phyloP scores from a whole-genome alignment of 2,329 filamentous ascomycete species.

The Graphilbum sp. region DNA sequence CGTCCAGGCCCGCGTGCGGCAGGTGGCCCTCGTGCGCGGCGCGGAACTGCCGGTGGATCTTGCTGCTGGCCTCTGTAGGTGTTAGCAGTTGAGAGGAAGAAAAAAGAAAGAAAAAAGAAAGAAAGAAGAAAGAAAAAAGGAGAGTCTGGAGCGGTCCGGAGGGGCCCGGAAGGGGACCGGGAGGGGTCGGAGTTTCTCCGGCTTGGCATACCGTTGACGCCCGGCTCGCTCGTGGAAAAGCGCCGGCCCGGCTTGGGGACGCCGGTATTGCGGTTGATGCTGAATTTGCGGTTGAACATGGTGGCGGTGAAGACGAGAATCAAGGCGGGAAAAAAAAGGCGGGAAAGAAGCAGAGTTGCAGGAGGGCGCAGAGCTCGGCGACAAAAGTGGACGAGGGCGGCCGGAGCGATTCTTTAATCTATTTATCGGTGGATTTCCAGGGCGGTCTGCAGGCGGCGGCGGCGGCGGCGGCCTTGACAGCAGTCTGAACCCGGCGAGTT shows the following conservation, averaged over 20 bases:
- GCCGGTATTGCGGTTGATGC: constrained; percentile 50
- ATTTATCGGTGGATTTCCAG: too few relatives aligned
- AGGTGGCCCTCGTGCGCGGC: constrained; percentile 81
- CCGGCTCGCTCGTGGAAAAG: constrained; percentile 43
- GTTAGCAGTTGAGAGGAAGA: too few relatives aligned
- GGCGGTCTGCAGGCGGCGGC: too few relatives aligned
- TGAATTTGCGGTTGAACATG: constrained; percentile 45
- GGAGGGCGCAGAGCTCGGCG: too few relatives aligned
- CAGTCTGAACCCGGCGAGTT: too few relatives aligned
- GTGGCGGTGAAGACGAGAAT: constrained; percentile 6
- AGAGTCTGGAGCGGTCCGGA: too few relatives aligned
- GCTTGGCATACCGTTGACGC: constrained; percentile 31
- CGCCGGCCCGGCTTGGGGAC: constrained; percentile 38
- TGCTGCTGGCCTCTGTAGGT: constrained; percentile 56
- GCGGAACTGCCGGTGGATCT: constrained; percentile 79
- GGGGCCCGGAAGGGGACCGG: too few relatives aligned
- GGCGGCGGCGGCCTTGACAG: too few relatives aligned
- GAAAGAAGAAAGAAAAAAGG: too few relatives aligned
- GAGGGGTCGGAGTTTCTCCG: not conserved
- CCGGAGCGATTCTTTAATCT: too few relatives aligned
- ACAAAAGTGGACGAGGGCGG: too few relatives aligned
- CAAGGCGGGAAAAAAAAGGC: not conserved
- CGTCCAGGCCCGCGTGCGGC: constrained; percentile 80
- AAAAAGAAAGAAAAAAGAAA: too few relatives aligned
- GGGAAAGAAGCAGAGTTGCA: not conserved